Conservation (phyloP, 352 stramenopile genomes). For the Pelagophyceae sp. region DNA sequence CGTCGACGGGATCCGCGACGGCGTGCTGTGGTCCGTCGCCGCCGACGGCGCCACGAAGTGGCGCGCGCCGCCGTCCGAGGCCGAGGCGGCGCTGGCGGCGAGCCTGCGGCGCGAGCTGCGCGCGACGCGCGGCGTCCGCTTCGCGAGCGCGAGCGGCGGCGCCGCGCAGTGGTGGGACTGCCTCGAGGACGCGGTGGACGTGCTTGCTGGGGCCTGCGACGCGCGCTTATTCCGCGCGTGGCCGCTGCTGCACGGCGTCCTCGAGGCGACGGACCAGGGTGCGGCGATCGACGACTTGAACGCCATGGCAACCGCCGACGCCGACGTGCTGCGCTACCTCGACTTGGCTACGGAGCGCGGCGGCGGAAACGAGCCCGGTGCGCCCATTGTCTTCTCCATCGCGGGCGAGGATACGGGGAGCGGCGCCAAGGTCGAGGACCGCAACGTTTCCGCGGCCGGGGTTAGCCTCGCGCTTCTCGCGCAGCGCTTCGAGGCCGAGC, state of each 20-base stretch:
- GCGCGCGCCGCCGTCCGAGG: background rate
- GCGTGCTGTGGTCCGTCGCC: constrained; percentile 74
- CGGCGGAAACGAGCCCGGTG: background rate
- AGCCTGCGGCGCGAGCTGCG: background rate
- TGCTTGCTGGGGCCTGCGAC: background rate
- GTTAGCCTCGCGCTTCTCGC: background rate
- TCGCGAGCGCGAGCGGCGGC: too few species aligned
- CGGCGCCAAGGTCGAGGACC: background rate
- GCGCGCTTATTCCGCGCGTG: background rate
- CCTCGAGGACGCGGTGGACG: background rate
- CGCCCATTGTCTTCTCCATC: background rate
- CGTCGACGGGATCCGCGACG: constrained; percentile 80
- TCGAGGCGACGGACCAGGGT: background rate
- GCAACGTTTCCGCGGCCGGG: background rate
- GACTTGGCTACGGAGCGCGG: background rate
- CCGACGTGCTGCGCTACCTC: background rate
- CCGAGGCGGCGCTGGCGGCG: background rate
- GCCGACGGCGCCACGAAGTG: constrained; percentile 50
- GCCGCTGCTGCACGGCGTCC: background rate
- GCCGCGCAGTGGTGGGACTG: background rate
- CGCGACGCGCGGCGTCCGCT: background rate
- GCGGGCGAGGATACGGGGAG: too few species aligned
- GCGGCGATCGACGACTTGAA: background rate
- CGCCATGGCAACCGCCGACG: background rate
- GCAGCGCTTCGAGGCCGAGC: background rate